Conservation (phyloP, 441 rosid species). For the Arabidopsis lyrata region DNA sequence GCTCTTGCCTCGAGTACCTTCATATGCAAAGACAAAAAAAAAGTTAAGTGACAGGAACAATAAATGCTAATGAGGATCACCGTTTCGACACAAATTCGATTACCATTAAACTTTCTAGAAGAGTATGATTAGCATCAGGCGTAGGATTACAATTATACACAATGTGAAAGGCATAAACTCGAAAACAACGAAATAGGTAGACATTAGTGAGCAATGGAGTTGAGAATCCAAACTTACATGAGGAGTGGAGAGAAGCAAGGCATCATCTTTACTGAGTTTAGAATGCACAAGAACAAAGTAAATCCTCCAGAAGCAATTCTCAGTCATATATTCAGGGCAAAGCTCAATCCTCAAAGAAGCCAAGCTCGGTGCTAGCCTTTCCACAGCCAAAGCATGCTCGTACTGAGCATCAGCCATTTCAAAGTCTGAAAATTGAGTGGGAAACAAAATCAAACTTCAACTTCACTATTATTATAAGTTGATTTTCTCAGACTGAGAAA, state of each 20-base stretch:
- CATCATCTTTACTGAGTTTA: constrained; percentile 65
- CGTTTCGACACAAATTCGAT: background rate
- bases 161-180: background rate
- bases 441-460: background rate
- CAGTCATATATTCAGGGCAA: constrained; percentile 86
- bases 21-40: constrained; percentile 3
- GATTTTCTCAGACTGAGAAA: background rate
- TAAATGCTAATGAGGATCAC: background rate
- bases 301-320: constrained; percentile 88
- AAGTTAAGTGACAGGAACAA: constrained; percentile 10
- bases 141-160: background rate
- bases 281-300: constrained; percentile 91
- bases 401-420: constrained; percentile 86
- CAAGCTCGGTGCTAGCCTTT: constrained; percentile 73
- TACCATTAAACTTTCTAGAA: background rate
- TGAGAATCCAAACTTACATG: constrained; percentile 55
- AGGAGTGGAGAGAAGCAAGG: constrained; percentile 73
- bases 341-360: constrained; percentile 82
- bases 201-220: background rate
- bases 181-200: background rate
- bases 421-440: constrained; percentile 56
- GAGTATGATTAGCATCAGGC: background rate
- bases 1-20: constrained; percentile 84
- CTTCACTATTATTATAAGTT: background rate
- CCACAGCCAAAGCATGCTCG: constrained; percentile 88